Evolutionary conservation across 345 rosid genomes (phyloP).

Genomic region (Kernera saxatilis): DNA sequence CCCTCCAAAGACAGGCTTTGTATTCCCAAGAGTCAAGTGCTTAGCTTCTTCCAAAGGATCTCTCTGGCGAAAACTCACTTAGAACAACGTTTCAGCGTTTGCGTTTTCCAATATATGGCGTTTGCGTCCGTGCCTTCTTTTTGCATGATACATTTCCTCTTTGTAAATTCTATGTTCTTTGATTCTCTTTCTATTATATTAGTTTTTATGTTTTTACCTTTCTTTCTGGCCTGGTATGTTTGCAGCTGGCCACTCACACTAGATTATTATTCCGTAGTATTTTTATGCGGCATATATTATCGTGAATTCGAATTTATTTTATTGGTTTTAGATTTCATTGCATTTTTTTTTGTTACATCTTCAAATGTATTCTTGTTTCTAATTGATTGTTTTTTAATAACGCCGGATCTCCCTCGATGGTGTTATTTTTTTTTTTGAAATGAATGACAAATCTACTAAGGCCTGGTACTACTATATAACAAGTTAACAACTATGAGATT

Average conservation of each 20-base stretch:
- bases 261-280: not conserved
- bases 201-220: not conserved
- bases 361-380: not conserved
- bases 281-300: not conserved
- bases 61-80: conserved; percentile 67
- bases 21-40: conserved; percentile 79
- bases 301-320: not conserved
- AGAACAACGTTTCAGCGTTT: not conserved
- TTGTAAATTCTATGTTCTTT: conserved; percentile 20
- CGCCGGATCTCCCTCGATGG: too few relatives aligned
- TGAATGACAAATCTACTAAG: too few relatives aligned
- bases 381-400: not conserved
- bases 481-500: too few relatives aligned
- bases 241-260: not conserved
- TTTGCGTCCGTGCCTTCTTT: conserved; percentile 16
- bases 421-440: too few relatives aligned
- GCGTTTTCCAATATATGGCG: conserved; percentile 8
- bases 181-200: not conserved
- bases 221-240: not conserved
- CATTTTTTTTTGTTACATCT: not conserved
- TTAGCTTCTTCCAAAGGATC: conserved; percentile 64
- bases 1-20: conserved; percentile 79
- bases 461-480: too few relatives aligned
- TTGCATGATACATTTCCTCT: conserved; percentile 4
- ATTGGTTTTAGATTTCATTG: not conserved